Evolutionary conservation across 805 yeast genomes (phyloP), one percentile per base, ranked within the genome.

Genomic region (Starmerella bacillaris): DNA sequence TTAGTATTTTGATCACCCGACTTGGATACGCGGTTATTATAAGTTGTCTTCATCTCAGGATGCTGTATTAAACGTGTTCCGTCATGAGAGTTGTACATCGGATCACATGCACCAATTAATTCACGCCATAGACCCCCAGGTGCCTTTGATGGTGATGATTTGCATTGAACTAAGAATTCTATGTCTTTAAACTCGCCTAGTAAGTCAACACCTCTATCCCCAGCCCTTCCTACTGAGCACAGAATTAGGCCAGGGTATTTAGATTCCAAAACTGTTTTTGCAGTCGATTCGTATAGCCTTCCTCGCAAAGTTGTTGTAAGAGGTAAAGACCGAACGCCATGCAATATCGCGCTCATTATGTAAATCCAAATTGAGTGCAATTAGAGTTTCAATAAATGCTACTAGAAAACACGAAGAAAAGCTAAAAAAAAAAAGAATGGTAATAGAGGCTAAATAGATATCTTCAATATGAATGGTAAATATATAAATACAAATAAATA

Each of bases 141-240:
- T 4, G 34, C 27, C 22, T 31, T 40, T 5, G 18, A 7, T 2
- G 24, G 14, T 12, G 33, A 18, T 7, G 42, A 22, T 18, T 40
- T 40, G 32, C 44, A 40, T 22, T 40, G 44, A 4, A 40, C 39
- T 4, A 36, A 33, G 9, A 40, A 4, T 14, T 38, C 35, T n/a
- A 40, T 4, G 8, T 11, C 27, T 12, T 20, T n/a, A 37, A 36
- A 33, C 16, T 32, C 12, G 4, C 36, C 44, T 4, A 36, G 24
- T 2, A 40, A 33, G 17, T 40, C 44, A 5, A 40, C 32, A 22
- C 44, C 44, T 24, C 44, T 33, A 29, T 40, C 44, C 9, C 42
- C 42, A 27, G 36, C 30, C 14, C 24, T 14, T 18, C 44, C 44
- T 3, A 40, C 44, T 12, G 20, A 35, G 35, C 18, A 38, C 44